Conservation (phyloP, 2,329 filamentous ascomycete genomes). For the Lecanicillium sp. region DNA sequence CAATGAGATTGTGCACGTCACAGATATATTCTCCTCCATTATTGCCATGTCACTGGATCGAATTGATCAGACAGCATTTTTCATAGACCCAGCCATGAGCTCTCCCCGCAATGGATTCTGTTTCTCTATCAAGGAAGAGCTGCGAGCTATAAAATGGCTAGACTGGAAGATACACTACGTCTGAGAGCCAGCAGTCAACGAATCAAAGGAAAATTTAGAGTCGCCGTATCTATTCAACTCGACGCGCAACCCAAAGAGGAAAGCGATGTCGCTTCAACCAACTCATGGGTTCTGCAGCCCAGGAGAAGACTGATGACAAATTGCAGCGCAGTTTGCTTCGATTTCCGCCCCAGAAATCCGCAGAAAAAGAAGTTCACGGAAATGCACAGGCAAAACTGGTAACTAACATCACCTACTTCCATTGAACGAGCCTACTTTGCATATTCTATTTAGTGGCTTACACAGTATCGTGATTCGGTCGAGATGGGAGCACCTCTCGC, state of each 20-base stretch:
- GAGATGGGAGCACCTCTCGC: too few species aligned
- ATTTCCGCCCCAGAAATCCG: not conserved
- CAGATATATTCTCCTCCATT: conserved; percentile 27
- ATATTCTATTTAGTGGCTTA: too few species aligned
- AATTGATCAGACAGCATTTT: conserved; percentile 23
- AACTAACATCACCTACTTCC: too few species aligned
- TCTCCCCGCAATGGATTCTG: conserved; percentile 23
- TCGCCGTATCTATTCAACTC: conserved; percentile 28
- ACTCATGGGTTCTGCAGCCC: conserved; percentile 30
- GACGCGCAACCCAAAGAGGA: conserved; percentile 29
- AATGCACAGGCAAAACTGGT: not conserved
- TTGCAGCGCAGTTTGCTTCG: conserved; percentile 23
- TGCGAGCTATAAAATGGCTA: conserved; percentile 29
- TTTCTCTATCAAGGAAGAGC: conserved; percentile 31
- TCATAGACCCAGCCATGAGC: conserved; percentile 17
- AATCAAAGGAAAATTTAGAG: conserved; percentile 26
- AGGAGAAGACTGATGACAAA: conserved; percentile 21
- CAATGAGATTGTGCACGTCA: conserved; percentile 29
- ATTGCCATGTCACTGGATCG: conserved; percentile 28
- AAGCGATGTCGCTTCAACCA: conserved; percentile 24
- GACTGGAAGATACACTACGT: conserved; percentile 31
- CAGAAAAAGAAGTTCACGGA: not conserved
- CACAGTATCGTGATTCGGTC: too few species aligned
- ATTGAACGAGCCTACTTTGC: too few species aligned
- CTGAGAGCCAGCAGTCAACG: conserved; percentile 31